Base-by-base conservation (phyloP, 495 filamentous ascomycete genomes). In the Penicillium pancosmium region DNA sequence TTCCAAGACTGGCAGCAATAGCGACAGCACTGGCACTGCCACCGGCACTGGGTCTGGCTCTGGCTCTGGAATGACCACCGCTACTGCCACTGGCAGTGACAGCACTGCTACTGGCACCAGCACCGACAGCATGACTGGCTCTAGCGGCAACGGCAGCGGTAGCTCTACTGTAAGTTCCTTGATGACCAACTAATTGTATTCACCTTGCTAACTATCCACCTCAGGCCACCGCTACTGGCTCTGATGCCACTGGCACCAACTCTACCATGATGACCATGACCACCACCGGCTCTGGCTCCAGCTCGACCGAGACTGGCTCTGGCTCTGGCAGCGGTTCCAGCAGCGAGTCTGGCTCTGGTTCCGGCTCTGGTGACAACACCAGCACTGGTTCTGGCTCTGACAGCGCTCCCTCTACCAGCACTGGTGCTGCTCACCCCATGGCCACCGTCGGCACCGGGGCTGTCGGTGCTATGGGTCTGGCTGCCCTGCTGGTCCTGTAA, bases 401-500 rank as follows among this genome's bases (percentile, higher is more conserved):
- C 57, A 59, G 67, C 55, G 27, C 49, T 11, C 51, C 71, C 44
- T 63, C 66, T 6, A 56, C 63, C 52, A 66, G 65, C 36, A 60
- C 64, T 13, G 70, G 53, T 41, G 69, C 66, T 49, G 77, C 71
- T 60, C 63, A 68, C 56, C 68, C 69, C 56, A 66, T 73, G 65
- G 65, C 68, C 27, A 68, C 76, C 23, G 58, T 73, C 35, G 71
- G 72, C 55, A 72, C 66, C 53, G 73, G 74, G 51, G 72, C 70
- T 34, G 55, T 72, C 18, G 75, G 75, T 51, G 73, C 60, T 46
- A 60, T 78, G 35, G 76, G 74, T 49, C 64, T 78, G 41, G 71
- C 74, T 53, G 77, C 76, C 41, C 55, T 80, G 41, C 57, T 80
- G 36, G 64, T 74, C n/a, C 66, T 78, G 61, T 80, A 77, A 73